Conservation (phyloP, 768 basidiomycete species). For the Coprinopsis sp. region DNA sequence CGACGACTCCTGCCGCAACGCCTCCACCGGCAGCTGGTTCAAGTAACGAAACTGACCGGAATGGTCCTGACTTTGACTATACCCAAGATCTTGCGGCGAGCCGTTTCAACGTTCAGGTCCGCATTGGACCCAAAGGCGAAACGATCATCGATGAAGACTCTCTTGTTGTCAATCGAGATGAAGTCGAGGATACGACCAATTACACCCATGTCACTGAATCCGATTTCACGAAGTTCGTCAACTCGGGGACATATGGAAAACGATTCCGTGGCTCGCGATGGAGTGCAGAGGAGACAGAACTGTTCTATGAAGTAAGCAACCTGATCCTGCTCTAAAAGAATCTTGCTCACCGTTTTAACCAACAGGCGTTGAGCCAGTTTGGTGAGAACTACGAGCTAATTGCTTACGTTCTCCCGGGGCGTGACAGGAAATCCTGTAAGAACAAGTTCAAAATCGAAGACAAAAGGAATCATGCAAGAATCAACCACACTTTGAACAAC, state of each 20-base stretch:
- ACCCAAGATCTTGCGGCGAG: conserved; percentile 58
- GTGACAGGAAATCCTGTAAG: conserved; percentile 86
- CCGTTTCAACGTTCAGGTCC: conserved; percentile 79
- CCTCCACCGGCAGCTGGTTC: conserved; percentile 12
- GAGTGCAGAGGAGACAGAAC: conserved; percentile 86
- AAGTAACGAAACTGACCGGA: conserved; percentile 35
- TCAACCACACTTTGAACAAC: conserved; percentile 71
- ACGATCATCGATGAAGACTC: conserved; percentile 85
- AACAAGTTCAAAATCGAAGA: conserved; percentile 93
- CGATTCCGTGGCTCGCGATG: conserved; percentile 80
- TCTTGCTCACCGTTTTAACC: conserved; percentile 12
- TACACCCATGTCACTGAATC: conserved; percentile 81
- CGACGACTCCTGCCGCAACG: background rate
- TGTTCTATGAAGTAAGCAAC: conserved; percentile 73
- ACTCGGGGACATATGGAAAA: conserved; percentile 77
- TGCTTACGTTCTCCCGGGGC: conserved; percentile 76
- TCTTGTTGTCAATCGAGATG: conserved; percentile 72
- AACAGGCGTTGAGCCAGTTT: conserved; percentile 84
- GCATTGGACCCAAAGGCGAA: conserved; percentile 83
- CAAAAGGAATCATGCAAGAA: conserved; percentile 69
- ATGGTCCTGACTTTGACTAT: conserved; percentile 67
- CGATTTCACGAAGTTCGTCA: conserved; percentile 81
- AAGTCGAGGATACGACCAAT: conserved; percentile 59
- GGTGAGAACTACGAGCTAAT: conserved; percentile 93
- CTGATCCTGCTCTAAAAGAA: background rate